Base-by-base conservation (phyloP, 768 basidiomycete genomes). In the Pleurotus platypus region DNA sequence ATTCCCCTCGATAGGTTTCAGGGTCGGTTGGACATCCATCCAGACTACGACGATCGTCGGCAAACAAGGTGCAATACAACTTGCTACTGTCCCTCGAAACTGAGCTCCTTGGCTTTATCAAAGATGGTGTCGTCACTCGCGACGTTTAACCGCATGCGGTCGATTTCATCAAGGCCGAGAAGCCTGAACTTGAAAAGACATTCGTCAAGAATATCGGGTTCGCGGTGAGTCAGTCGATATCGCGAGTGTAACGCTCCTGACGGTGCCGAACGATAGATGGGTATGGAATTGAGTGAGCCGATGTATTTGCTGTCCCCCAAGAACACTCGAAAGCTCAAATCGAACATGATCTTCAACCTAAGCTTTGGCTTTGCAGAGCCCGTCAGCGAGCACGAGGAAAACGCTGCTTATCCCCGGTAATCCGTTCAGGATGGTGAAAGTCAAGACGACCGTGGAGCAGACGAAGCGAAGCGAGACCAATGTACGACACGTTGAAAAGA, bases 241-340 rank as follows among this genome's bases (percentile, higher is more conserved):
- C 30, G 12, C 46, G 30, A 27, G 26, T 39, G 27, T 8, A 37
- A 7, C 42, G 4, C 48, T 55, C 27, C 45, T 38, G 15, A 15
- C 57, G 30, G 53, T 46, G 30, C 24, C 49, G 55, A 18, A 56
- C 40, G 1, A 12, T 56, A 98, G 95, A 98, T 87, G 69, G 96
- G 96, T 5, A 84, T 98, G 67, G 96, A 99, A 69, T 98, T 95
- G 74, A 85, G 94, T 42, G 96, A 99, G 67, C 84, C 88, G 8
- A 77, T 85, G 0, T 97, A 94, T 68, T 73, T 94, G 12, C 75
- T 98, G 39, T 89, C 88, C 4, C 60, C 85, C 6, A 98, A 96
- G 75, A 96, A 92, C 64, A 73, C 72, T 5, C 85, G 88, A 7
- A 73, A 72, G 12, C 67, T 98, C 49, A 85, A 82, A 65, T 75